Base-by-base conservation (phyloP, 2,329 filamentous ascomycete species). In the Penicillium fuscoglaucum region DNA sequence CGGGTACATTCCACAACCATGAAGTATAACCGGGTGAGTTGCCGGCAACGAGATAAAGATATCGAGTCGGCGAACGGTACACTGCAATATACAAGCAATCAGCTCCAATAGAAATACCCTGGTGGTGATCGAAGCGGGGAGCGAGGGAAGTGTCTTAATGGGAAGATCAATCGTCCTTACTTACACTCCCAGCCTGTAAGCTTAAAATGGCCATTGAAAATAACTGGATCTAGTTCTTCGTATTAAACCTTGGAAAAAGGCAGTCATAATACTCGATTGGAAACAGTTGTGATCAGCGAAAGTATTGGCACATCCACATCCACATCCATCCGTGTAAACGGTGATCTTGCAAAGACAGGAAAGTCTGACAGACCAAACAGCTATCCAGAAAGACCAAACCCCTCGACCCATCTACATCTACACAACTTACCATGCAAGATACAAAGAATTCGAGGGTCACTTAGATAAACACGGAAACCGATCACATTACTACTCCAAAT, bases 401-500 rank as follows among this genome's bases (percentile, higher is more conserved):
- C 51, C 47, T 55, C 19, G 48, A 55, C 52, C 31, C 41, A 41
- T 49, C 31, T 52, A 60, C 31, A 28, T 19, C 29, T 43, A 50
- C 46, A 54, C 26, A 45, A 58, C 58, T 62, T 58, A 62, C 60
- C 60, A 40, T 21, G 37, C n/a, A 50, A 12, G n/a, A 51, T 51
- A 47, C 54, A 39, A 40, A 26, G 37, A 44, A 52, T 55, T 49
- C 40, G 45, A 59, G 59, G 55, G 52, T 54, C 44, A 52, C 35
- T 50, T 52, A 50, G 39, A 61, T 61, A 41, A 64, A 64, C 51
- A 57, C 4, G 61, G 55, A 65, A 65, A 66, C 61, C 65, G 64
- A 64, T 68, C 64, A 68, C 63, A 68, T 68, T 68, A 66, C 65
- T 64, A 68, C 66, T 66, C 61, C 63, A 53, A 61, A 66, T 61